A percentile compares a stretch with the other conserved stretches of the same genome.
phyloP scores from a whole-genome alignment of 495 filamentous ascomycete genomes.

The Penicillium psychrofluorescens region DNA sequence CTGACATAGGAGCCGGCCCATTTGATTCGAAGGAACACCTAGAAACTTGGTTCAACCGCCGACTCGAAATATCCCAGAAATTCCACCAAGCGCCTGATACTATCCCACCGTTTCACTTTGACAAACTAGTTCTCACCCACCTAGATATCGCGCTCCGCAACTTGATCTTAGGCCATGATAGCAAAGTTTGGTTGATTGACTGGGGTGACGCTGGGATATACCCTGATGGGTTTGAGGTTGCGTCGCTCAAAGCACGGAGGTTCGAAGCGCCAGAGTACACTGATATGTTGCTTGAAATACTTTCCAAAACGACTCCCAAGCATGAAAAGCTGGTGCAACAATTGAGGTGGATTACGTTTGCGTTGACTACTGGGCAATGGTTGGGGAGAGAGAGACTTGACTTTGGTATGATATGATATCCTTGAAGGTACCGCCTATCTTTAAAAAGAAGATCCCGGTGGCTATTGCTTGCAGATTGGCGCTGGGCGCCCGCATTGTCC shows the following conservation, averaged over 20 bases:
- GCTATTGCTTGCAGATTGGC: no score
- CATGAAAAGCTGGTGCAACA: slow-evolving; percentile 1
- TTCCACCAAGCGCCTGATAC: slow-evolving; percentile 4
- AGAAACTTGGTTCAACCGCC: slow-evolving; percentile 3
- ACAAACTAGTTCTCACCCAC: slow-evolving; percentile 5
- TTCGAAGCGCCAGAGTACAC: slow-evolving; percentile 3
- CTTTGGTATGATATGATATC: neutral
- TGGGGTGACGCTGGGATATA: slow-evolving; percentile 6
- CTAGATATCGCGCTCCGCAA: slow-evolving; percentile 7
- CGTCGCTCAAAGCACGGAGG: slow-evolving; percentile 2
- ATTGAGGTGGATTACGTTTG: slow-evolving; percentile 3
- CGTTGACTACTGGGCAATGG: slow-evolving; percentile 4
- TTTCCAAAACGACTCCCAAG: slow-evolving; percentile 1
- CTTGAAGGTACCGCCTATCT: neutral
- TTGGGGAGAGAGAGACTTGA: neutral
- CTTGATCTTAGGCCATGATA: slow-evolving; percentile 1
- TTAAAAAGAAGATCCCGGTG: no score
- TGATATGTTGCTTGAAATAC: slow-evolving; percentile 5
- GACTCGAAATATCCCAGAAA: slow-evolving; percentile 2
- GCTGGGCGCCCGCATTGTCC: no score
- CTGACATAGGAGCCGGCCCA: slow-evolving; percentile 3
- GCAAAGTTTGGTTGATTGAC: slow-evolving; percentile 3
- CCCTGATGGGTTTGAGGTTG: slow-evolving; percentile 4
- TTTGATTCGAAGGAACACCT: slow-evolving; percentile 2
- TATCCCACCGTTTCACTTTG: slow-evolving; percentile 1